Conservation (phyloP, 2,329 filamentous ascomycete genomes). For the Colletotrichum coccodes region DNA sequence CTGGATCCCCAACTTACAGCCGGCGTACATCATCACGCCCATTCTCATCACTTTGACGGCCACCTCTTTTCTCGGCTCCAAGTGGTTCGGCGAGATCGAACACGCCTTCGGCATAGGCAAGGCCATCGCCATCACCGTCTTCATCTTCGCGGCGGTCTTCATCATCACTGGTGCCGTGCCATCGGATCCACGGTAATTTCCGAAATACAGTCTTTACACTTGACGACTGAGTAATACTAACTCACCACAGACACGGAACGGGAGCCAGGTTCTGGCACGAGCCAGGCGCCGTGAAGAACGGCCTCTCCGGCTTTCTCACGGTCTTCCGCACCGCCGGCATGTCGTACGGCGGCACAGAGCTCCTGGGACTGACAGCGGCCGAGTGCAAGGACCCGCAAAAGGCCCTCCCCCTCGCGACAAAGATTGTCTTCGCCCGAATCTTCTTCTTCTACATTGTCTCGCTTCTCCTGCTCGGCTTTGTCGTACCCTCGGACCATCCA, state of each 20-base stretch:
- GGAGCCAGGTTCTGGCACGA: slow-evolving; percentile 59
- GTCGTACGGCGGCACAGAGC: slow-evolving; percentile 56
- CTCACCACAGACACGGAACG: slow-evolving; percentile 21
- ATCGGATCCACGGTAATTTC: slow-evolving; percentile 49
- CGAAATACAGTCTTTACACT: slow-evolving; percentile 46
- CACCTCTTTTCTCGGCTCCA: slow-evolving; percentile 58
- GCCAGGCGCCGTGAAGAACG: slow-evolving; percentile 54
- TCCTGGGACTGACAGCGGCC: slow-evolving; percentile 55
- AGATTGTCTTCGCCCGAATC: slow-evolving; percentile 76
- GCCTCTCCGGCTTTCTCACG: slow-evolving; percentile 51
- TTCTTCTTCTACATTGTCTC: slow-evolving; percentile 65
- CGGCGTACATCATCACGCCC: slow-evolving; percentile 47
- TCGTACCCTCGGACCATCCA: slow-evolving; percentile 56
- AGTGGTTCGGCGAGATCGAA: slow-evolving; percentile 59
- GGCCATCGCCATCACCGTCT: slow-evolving; percentile 61
- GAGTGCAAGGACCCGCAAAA: slow-evolving; percentile 60
- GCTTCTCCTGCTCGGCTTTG: slow-evolving; percentile 61
- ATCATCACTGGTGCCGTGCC: slow-evolving; percentile 61
- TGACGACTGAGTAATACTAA: neutral
- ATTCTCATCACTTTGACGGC: slow-evolving; percentile 49
- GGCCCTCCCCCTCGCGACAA: slow-evolving; percentile 82
- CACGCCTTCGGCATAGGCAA: slow-evolving; percentile 64
- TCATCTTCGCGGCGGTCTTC: slow-evolving; percentile 66
- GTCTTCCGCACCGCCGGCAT: slow-evolving; percentile 57
- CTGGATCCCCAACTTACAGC: slow-evolving; percentile 39